Evolutionary conservation across 768 basidiomycete species (phyloP), one percentile per base, ranked within the genome.

Genomic region (Tricholoma bakamatsutake): DNA sequence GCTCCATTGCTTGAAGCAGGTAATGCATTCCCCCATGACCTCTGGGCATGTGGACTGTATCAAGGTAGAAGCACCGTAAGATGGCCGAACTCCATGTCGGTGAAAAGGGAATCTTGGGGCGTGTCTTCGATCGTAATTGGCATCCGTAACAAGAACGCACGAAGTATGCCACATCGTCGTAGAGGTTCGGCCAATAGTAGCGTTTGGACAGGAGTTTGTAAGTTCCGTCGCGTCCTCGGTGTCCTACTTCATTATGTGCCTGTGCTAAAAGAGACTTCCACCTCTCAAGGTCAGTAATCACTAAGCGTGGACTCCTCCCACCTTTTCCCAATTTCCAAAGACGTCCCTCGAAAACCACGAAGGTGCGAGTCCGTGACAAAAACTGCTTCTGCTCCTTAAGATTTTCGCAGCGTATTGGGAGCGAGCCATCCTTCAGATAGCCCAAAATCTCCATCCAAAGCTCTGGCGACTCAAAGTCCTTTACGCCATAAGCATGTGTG

Each of bases 91-190:
- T 60, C 49, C 58, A 60, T 0, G 66, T 55, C 6, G 58, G 60
- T 0, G 57, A 59, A 5, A 64, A 69, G 0, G 69, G 66, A 7
- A 67, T 50, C 2, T 51, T 52, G 0, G 71, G 60, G 11, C 61
- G 61, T 1, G 39, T 28, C 4, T 57, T 59, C 4, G 62, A 57
- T 0, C 62, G 56, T 4, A 65, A 53, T 55, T 75, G 72, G 31
- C 72, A 75, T 6, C 60, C 55, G 12, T 67, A 56, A 56, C 73
- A 75, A 0, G 71, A 71, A 1, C 63, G 43, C 0, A 73, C 61
- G 33, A 67, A 70, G 51, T 64, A 70, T 0, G 57, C 31, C 8
- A 72, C 50, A 15, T 69, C 58, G 9, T 62, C 54, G 28, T 65
- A 60, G 68, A 73, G 70, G 21, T 24, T 24, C 21, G 21, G 21